A percentile compares a stretch with the other conserved stretches of the same genome.
These are phyloP conservation scores for Polytrichum commune DNA, from an alignment of 225 moss, liverwort and hornwort species.

Conservation along the genomic window DNA sequence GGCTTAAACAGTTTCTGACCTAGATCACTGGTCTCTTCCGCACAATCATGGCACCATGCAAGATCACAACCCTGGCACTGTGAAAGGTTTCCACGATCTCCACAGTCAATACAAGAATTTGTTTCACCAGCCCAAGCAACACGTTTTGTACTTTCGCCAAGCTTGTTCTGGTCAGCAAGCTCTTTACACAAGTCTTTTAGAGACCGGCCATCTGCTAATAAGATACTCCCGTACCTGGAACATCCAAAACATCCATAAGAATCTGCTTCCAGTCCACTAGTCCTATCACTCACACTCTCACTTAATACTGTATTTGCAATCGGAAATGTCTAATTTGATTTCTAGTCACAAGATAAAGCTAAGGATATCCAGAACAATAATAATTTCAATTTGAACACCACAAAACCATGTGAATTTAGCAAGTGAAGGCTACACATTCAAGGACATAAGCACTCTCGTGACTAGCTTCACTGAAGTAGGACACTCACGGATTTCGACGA, in stretches of 20 bases:
- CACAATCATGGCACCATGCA: constrained; percentile 54
- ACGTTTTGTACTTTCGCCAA: constrained; percentile 30
- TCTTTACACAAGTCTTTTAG: constrained; percentile 70
- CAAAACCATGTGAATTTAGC: too few species aligned
- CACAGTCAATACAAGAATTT: constrained; percentile 74
- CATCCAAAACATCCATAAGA: neutral
- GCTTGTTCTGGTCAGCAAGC: constrained; percentile 58
- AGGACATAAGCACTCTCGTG: too few species aligned
- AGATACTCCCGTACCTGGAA: constrained; percentile 77
- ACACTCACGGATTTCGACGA: constrained; percentile 86
- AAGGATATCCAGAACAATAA: too few species aligned
- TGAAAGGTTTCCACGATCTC: constrained; percentile 62
- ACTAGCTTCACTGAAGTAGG: neutral
- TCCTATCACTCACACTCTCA: too few species aligned
- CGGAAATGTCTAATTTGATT: too few species aligned
- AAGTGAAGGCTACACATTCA: too few species aligned
- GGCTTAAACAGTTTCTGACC: constrained; percentile 34
- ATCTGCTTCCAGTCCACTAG: too few species aligned
- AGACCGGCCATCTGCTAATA: constrained; percentile 67
- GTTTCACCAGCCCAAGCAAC: constrained; percentile 43
- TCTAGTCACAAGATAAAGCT: too few species aligned
- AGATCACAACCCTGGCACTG: constrained; percentile 63
- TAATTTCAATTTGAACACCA: too few species aligned
- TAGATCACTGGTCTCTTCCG: constrained; percentile 33
- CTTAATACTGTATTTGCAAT: too few species aligned